Evolutionary conservation across 495 filamentous ascomycete genomes (phyloP).

Genomic region (Penicillium roqueforti): DNA sequence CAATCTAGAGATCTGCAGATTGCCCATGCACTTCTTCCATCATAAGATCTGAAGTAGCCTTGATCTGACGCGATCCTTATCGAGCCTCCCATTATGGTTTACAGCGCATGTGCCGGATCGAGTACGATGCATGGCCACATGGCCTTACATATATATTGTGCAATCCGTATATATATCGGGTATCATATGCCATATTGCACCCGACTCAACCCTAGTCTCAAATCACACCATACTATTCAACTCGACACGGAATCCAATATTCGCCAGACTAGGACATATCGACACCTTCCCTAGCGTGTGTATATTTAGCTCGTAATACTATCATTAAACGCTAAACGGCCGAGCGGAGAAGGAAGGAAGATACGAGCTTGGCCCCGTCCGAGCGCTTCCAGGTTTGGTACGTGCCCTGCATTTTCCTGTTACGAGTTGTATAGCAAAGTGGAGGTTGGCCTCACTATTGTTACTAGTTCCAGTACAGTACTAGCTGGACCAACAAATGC

Average conservation of each 20-base stretch:
- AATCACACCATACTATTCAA: not conserved
- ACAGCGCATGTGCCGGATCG: not conserved
- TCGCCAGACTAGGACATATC: not conserved
- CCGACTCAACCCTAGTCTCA: not conserved
- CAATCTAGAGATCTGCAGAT: not conserved
- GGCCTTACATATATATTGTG: not conserved
- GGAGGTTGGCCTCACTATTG: too few species aligned
- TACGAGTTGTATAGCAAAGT: not conserved
- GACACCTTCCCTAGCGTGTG: not conserved
- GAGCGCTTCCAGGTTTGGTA: constrained; percentile 1
- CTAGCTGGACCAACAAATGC: not conserved
- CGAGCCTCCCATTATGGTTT: constrained; percentile 4
- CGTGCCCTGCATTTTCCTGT: not conserved
- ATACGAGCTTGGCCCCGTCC: constrained; percentile 5
- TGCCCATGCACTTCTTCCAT: not conserved
- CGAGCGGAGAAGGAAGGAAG: not conserved
- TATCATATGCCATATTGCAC: not conserved
- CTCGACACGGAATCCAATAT: not conserved
- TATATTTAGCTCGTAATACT: not conserved
- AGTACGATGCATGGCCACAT: not conserved
- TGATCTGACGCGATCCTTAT: constrained; percentile 17
- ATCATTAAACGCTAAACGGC: not conserved
- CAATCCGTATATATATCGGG: not conserved
- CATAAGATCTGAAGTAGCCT: constrained; percentile 1
- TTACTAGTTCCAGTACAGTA: too few species aligned